Evolutionary conservation across 75 land plant genomes (phyloP).

Genomic region (Pinus albicaulis): DNA sequence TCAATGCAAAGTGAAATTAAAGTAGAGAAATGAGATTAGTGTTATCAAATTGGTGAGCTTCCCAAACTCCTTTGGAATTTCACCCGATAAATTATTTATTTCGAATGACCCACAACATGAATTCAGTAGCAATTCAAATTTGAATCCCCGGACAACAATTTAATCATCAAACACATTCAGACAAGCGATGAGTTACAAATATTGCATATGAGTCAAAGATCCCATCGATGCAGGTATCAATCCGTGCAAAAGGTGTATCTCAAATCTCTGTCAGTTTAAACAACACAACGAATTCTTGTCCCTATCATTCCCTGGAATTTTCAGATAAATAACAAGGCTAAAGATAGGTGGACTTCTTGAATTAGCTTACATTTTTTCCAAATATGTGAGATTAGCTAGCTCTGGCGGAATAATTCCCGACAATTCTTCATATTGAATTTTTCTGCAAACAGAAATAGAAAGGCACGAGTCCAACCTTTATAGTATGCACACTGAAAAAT

Average conservation of each 20-base stretch:
- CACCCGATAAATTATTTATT: conserved; percentile 61
- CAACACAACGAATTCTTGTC: not conserved
- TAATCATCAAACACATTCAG: not conserved
- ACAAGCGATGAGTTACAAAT: not conserved
- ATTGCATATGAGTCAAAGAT: not conserved
- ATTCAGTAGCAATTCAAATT: not conserved
- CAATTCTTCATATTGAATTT: not conserved
- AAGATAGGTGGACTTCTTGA: not conserved
- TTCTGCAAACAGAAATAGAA: not conserved
- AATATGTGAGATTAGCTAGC: not conserved
- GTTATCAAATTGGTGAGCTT: conserved; percentile 45
- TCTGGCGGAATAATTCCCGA: not conserved
- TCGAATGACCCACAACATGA: conserved; percentile 37
- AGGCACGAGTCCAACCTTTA: not conserved
- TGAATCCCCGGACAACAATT: not conserved
- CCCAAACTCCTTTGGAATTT: conserved; percentile 53
- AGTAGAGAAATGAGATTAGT: conserved; percentile 11
- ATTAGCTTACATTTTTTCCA: not conserved
- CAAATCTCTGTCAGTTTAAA: not conserved
- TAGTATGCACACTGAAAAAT: not conserved
- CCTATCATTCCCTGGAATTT: not conserved
- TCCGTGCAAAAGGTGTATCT: not conserved
- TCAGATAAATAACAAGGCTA: not conserved
- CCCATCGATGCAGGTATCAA: not conserved
- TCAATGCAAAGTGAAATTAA: too few species aligned